Percentiles rank a stretch among this genome's conserved stretches.
phyloP scores from a whole-genome alignment of 2,329 filamentous ascomycete genomes.

The Exophiala dermatitidis region DNA sequence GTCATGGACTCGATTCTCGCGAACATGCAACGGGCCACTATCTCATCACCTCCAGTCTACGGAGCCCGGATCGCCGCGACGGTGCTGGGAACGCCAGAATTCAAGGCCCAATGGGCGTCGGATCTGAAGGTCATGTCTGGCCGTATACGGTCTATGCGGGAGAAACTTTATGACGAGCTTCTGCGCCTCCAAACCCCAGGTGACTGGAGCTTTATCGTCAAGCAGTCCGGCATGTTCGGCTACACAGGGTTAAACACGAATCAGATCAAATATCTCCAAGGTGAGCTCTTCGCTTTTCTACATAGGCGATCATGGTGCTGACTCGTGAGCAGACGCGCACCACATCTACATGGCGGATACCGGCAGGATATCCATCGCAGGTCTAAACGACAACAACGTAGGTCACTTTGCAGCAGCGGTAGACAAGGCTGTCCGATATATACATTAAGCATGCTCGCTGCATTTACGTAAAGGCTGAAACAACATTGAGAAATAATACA shows the following conservation, averaged over 20 bases:
- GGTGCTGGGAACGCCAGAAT: conserved; percentile 24
- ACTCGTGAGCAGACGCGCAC: background rate
- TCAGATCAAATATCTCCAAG: background rate
- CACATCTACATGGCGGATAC: background rate
- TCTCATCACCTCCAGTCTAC: conserved; percentile 25
- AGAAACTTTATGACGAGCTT: conserved; percentile 27
- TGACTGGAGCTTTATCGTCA: conserved; percentile 31
- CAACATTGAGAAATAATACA: background rate
- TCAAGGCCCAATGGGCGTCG: conserved; percentile 29
- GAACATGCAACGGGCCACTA: conserved; percentile 40
- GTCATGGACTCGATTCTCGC: background rate
- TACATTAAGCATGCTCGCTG: background rate
- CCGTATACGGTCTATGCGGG: conserved; percentile 33
- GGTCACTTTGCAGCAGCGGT: background rate
- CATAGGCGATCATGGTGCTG: background rate
- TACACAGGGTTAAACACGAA: conserved; percentile 33
- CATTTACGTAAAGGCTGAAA: background rate
- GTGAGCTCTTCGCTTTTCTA: background rate
- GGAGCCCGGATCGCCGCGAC: conserved; percentile 31
- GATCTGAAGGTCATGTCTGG: conserved; percentile 34
- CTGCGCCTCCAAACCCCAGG: conserved; percentile 26
- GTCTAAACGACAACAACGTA: background rate
- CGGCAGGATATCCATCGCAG: background rate
- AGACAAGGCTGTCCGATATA: background rate
- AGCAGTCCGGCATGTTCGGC: conserved; percentile 38